These are phyloP conservation scores for Coffea eugenioides DNA, from an alignment of 257 asterid genomes.

Conservation along the genomic window DNA sequence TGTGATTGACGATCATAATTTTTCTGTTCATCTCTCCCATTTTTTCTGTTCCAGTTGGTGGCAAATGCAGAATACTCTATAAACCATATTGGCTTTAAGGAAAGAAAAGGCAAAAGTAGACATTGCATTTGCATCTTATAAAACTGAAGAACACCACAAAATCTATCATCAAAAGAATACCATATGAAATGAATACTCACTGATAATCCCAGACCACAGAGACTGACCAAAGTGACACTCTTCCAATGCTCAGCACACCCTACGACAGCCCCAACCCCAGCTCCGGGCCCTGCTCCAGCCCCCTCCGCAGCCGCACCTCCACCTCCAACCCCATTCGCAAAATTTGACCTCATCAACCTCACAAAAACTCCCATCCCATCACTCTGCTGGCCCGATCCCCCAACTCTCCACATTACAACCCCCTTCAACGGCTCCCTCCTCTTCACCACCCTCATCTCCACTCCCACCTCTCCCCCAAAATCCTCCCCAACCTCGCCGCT, in stretches of 20 bases:
- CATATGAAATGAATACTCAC: constrained; percentile 16
- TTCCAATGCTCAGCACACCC: constrained; percentile 85
- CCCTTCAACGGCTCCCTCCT: constrained; percentile 82
- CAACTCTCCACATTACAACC: constrained; percentile 66
- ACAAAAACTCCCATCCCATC: constrained; percentile 90
- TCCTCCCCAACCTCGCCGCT: constrained; percentile 53
- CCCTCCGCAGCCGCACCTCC: constrained; percentile 26
- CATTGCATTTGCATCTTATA: not conserved
- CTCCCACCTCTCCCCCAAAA: constrained; percentile 56
- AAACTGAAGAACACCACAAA: not conserved
- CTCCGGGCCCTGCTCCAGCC: not conserved
- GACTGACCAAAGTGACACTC: constrained; percentile 71
- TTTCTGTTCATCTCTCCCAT: not conserved
- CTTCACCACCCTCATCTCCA: constrained; percentile 80
- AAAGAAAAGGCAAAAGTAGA: not conserved
- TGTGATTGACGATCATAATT: not conserved
- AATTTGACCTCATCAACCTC: constrained; percentile 79
- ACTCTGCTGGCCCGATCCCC: constrained; percentile 83
- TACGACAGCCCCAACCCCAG: constrained; percentile 4
- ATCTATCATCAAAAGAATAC: not conserved
- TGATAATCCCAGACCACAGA: constrained; percentile 75
- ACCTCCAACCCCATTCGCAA: constrained; percentile 48
- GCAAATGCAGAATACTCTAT: too few species aligned
- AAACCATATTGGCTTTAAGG: too few species aligned
- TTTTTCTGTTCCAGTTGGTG: too few species aligned